Conservation (phyloP, 2,329 filamentous ascomycete genomes). For the Tympanopsis confertula region DNA sequence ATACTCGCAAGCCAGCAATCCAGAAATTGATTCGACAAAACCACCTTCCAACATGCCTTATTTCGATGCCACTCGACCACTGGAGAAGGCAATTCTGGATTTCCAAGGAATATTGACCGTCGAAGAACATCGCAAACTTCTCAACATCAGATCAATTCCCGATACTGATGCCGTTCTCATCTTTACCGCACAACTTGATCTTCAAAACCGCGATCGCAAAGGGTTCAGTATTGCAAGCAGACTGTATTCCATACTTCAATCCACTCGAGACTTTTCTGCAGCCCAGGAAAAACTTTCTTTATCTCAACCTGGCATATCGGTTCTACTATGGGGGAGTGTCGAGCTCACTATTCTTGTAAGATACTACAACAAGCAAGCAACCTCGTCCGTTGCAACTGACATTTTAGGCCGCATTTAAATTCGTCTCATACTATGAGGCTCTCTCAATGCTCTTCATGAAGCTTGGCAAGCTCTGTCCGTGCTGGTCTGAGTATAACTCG, state of each 20-base stretch:
- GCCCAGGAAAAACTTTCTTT: slow-evolving; percentile 23
- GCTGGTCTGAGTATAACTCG: slow-evolving; percentile 20
- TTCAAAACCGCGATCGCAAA: slow-evolving; percentile 7
- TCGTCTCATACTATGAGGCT: slow-evolving; percentile 24
- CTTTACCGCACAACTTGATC: slow-evolving; percentile 20
- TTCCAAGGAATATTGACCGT: slow-evolving; percentile 3
- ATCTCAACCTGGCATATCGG: slow-evolving; percentile 21
- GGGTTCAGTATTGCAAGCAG: slow-evolving; percentile 15
- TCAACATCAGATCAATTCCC: slow-evolving; percentile 7
- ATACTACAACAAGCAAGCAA: not conserved
- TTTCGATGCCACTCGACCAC: not conserved
- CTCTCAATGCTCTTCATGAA: slow-evolving; percentile 21
- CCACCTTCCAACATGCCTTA: too few relatives aligned
- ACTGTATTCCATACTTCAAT: slow-evolving; percentile 17
- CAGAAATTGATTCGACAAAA: too few relatives aligned
- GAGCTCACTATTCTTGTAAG: slow-evolving; percentile 25
- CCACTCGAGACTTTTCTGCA: slow-evolving; percentile 21
- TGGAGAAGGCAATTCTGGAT: slow-evolving; percentile 3
- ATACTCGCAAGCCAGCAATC: too few relatives aligned
- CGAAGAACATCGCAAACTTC: slow-evolving; percentile 3
- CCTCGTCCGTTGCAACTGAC: not conserved
- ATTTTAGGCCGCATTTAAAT: slow-evolving; percentile 17
- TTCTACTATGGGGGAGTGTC: slow-evolving; percentile 29
- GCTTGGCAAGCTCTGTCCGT: slow-evolving; percentile 19
- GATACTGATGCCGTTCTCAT: slow-evolving; percentile 16